phyloP scores from a whole-genome alignment of 2,329 filamentous ascomycete species.

The Epichloe sibirici region DNA sequence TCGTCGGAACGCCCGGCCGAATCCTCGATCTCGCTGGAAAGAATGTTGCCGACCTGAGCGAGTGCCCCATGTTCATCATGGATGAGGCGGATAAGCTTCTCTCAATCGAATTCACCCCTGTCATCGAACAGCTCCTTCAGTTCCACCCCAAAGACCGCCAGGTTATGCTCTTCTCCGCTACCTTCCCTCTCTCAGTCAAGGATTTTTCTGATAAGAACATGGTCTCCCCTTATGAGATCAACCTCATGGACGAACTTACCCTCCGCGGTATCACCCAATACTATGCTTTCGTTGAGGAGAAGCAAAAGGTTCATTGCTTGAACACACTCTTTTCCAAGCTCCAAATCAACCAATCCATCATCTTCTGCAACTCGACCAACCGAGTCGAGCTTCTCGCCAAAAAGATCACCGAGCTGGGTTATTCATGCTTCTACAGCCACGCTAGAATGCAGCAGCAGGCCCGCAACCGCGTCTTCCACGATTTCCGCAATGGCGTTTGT shows the following conservation, averaged over 20 bases:
- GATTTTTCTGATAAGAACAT: conserved; percentile 98
- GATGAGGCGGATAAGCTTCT: conserved; percentile 97
- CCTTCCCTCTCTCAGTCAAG: conserved; percentile 94
- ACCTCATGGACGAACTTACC: conserved; percentile 98
- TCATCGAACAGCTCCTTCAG: conserved; percentile 88
- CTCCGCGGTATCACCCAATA: conserved; percentile 97
- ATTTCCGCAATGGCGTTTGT: conserved; percentile 96
- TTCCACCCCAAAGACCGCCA: conserved; percentile 97
- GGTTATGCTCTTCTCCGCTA: conserved; percentile 98
- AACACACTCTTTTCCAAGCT: conserved; percentile 98
- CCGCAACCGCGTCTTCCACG: conserved; percentile 96
- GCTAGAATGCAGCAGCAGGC: conserved; percentile 95
- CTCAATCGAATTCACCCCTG: conserved; percentile 90
- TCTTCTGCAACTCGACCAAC: conserved; percentile 99
- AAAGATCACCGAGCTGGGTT: conserved; percentile 97
- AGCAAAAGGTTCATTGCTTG: conserved; percentile 96
- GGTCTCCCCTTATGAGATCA: conserved; percentile 93
- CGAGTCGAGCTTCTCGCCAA: conserved; percentile 94
- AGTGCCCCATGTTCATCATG: conserved; percentile 98
- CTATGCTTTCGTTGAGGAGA: conserved; percentile 98
- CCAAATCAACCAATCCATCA: conserved; percentile 99
- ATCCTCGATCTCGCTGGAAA: conserved; percentile 95
- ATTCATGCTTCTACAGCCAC: conserved; percentile 99
- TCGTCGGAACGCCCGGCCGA: conserved; percentile 92
- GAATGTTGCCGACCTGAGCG: conserved; percentile 87